Evolutionary conservation across 257 asterid species (phyloP), one percentile per base, ranked within the genome.

Genomic region (Scutellaria minor): DNA sequence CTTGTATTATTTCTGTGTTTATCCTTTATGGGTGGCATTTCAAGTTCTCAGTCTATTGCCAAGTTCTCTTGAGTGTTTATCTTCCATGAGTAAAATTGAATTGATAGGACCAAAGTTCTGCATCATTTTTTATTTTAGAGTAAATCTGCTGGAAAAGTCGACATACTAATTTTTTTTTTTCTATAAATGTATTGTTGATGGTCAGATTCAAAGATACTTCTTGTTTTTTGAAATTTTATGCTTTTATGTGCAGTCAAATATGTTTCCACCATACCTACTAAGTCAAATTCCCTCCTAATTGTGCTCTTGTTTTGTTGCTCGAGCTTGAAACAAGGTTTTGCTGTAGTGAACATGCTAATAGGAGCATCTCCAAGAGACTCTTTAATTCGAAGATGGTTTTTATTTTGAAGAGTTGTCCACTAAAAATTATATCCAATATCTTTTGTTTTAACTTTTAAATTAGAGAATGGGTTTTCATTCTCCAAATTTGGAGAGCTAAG

Each of bases 261-360:
- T 31, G 37, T 31, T 31, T 31, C 37, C 37, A 31, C 37, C 37
- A 31, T 31, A 31, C 37, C 37, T 31, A 31, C 37, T 31, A 31
- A 31, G 37, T 37, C 64, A 67, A 22, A 48, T 24, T 31, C 68
- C 67, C 9, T 20, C 42, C 68, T 56, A 65, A 14, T 64, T 27
- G 45, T 39, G 55, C 53, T 62, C 9, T 5, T 53, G 59, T n/a
- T 6, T 15, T 52, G 9, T 52, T 31, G 14, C 24, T 67, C 22
- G 13, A 63, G 12, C 51, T 46, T 56, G 69, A 45, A 14, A 11
- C 54, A 35, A 13, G 70, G 24, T 31, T 54, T 68, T 53, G 54
- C 51, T 60, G 20, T 39, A 52, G 64, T 31, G 5, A 31, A 4
- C 37, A 31, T 31, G 5, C 37, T 31, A 31, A 3, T 31, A 31